Conservation (phyloP, 2,329 filamentous ascomycete species). For the Neoascochyta sp. region DNA sequence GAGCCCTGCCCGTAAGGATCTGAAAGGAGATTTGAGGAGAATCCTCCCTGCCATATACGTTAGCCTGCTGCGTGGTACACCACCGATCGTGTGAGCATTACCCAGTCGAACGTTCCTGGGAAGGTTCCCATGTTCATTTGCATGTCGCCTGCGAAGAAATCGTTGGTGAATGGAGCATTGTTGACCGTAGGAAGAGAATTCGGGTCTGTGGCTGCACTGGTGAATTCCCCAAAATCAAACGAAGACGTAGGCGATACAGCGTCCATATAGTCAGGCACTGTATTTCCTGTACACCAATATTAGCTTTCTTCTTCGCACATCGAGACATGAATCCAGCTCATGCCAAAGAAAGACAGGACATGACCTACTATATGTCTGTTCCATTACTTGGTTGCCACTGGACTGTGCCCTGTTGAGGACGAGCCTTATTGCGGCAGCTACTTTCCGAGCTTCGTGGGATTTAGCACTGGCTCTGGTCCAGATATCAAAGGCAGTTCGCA, state of each 20-base stretch:
- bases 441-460: slow-evolving; percentile 32
- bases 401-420: slow-evolving; percentile 23
- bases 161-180: too few relatives aligned
- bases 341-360: background rate
- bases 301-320: too few relatives aligned
- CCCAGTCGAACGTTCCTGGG: too few relatives aligned
- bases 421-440: slow-evolving; percentile 25
- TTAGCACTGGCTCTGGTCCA: slow-evolving; percentile 23
- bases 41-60: too few relatives aligned
- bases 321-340: background rate
- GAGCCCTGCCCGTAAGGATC: too few relatives aligned
- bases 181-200: too few relatives aligned
- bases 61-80: too few relatives aligned
- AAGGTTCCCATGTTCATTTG: too few relatives aligned
- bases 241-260: slow-evolving; percentile 10
- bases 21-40: too few relatives aligned
- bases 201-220: slow-evolving; percentile 1
- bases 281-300: slow-evolving; percentile 2
- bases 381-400: background rate
- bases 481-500: slow-evolving; percentile 20
- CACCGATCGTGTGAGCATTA: too few relatives aligned
- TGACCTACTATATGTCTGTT: slow-evolving; percentile 8
- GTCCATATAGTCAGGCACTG: slow-evolving; percentile 1
- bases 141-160: too few relatives aligned
- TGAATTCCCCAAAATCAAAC: slow-evolving; percentile 16